A percentile compares a stretch with the other conserved stretches of the same genome.
Evolutionary conservation across 257 asterid genomes (phyloP).

Genomic region (Buddleja alternifolia): DNA sequence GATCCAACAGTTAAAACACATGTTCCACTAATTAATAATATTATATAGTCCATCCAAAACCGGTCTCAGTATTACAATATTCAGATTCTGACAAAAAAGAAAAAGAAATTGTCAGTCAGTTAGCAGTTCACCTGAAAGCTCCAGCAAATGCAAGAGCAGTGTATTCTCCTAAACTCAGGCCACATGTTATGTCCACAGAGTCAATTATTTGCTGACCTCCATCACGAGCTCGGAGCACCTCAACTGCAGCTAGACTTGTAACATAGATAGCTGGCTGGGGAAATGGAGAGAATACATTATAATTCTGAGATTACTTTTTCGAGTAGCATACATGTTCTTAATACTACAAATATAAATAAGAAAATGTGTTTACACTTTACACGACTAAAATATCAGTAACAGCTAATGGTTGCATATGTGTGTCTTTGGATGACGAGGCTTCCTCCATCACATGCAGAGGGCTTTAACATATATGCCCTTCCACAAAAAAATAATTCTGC

Average conservation of each 20-base stretch:
- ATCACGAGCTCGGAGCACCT: conserved; percentile 90
- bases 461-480: conserved; percentile 1
- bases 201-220: conserved; percentile 94
- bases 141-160: conserved; percentile 98
- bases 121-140: conserved; percentile 76
- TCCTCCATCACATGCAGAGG: neutral
- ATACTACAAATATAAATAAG: neutral
- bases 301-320: conserved; percentile 10
- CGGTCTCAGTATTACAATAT: conserved; percentile 12
- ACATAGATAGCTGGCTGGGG: conserved; percentile 94
- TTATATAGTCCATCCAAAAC: neutral
- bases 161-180: conserved; percentile 96
- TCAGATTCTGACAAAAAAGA: neutral
- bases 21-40: neutral
- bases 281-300: conserved; percentile 24
- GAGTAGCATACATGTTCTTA: neutral
- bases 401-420: neutral
- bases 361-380: neutral
- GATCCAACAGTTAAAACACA: conserved; percentile 7
- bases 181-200: conserved; percentile 92
- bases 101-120: neutral
- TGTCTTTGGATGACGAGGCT: neutral
- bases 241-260: conserved; percentile 98
- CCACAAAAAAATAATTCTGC: conserved; percentile 1
- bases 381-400: conserved; percentile 17